Percentiles rank a stretch among this genome's conserved stretches.
These are phyloP conservation scores for Flaveria floridana DNA, from an alignment of 140 eudicot species.

Conservation along the genomic window DNA sequence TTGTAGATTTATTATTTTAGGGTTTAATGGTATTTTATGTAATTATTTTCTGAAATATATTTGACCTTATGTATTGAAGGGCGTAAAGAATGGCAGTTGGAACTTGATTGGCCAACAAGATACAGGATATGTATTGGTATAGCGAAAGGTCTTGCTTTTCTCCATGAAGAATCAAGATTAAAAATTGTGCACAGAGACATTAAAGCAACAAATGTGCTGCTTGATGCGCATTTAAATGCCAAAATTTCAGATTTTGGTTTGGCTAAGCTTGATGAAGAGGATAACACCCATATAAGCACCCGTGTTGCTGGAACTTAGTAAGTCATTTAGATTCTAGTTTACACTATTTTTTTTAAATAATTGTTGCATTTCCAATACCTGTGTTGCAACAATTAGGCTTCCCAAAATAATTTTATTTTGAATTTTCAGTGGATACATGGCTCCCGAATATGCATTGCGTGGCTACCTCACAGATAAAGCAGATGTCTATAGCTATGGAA, in stretches of 20 bases:
- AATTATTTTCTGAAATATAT: neutral
- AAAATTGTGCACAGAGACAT: slow-evolving; percentile 69
- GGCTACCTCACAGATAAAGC: slow-evolving; percentile 84
- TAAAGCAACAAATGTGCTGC: slow-evolving; percentile 72
- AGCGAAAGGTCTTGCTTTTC: slow-evolving; percentile 67
- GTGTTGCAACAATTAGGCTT: neutral
- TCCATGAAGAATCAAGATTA: slow-evolving; percentile 70
- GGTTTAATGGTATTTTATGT: too few relatives aligned
- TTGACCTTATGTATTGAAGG: slow-evolving; percentile 2
- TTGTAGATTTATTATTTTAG: too few relatives aligned
- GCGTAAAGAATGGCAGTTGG: slow-evolving; percentile 11
- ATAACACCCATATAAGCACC: slow-evolving; percentile 73
- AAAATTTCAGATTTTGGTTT: slow-evolving; percentile 79
- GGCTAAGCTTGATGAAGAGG: slow-evolving; percentile 82
- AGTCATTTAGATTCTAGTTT: slow-evolving; percentile 26
- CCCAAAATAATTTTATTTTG: neutral
- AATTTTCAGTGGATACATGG: slow-evolving; percentile 71
- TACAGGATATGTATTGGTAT: slow-evolving; percentile 63
- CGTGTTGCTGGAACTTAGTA: slow-evolving; percentile 75
- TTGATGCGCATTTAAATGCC: slow-evolving; percentile 61
- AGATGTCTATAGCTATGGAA: slow-evolving; percentile 76
- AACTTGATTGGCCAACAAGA: slow-evolving; percentile 76
- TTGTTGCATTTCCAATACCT: neutral
- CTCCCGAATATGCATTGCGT: slow-evolving; percentile 75
- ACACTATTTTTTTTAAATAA: neutral